Conservation (phyloP, 768 basidiomycete genomes). For the Cubamyces lactineus region DNA sequence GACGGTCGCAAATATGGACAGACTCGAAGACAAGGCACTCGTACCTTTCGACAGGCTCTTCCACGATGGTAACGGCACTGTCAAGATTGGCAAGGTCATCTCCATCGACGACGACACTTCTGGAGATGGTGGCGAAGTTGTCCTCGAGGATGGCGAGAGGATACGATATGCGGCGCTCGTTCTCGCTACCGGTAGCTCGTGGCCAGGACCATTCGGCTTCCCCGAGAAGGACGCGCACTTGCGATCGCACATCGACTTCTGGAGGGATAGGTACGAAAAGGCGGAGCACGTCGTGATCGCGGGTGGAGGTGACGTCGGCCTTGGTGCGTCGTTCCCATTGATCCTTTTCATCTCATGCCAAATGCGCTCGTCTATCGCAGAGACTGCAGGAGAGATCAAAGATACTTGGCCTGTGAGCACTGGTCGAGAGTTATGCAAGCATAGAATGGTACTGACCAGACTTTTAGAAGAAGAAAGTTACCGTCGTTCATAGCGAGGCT, state of each 20-base stretch:
- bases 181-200: conserved; percentile 59
- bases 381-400: conserved; percentile 49
- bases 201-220: conserved; percentile 52
- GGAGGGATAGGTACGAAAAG: conserved; percentile 36
- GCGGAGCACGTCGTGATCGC: conserved; percentile 39
- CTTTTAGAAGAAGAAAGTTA: conserved; percentile 48
- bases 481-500: conserved; percentile 59
- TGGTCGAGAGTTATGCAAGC: background rate
- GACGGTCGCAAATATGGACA: conserved; percentile 47
- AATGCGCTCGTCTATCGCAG: conserved; percentile 30
- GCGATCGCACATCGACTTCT: conserved; percentile 29
- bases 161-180: conserved; percentile 60
- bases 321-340: conserved; percentile 40
- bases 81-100: conserved; percentile 39
- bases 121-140: conserved; percentile 49
- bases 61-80: conserved; percentile 47
- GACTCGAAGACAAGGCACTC: conserved; percentile 48
- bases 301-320: conserved; percentile 44
- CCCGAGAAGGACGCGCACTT: conserved; percentile 39
- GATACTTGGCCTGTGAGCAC: conserved; percentile 44
- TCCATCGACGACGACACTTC: conserved; percentile 38
- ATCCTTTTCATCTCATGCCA: background rate
- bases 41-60: conserved; percentile 58
- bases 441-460: background rate
- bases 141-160: conserved; percentile 51